Percentiles rank a stretch among this genome's conserved stretches.
Evolutionary conservation across 2,329 filamentous ascomycete genomes (phyloP).

Genomic region (Phyllosticta capitalensis): DNA sequence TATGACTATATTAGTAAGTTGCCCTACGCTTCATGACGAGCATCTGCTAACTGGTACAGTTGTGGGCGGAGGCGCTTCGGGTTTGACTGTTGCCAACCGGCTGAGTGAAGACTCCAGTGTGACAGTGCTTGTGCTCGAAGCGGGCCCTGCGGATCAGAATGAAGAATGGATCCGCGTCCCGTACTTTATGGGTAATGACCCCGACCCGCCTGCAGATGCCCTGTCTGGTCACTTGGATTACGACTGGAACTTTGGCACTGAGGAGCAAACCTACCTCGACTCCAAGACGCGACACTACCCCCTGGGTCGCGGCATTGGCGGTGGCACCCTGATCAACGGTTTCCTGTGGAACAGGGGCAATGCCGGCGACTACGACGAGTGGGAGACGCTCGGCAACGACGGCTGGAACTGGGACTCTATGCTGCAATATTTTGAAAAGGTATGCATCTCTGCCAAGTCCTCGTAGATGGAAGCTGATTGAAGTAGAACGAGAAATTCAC

Average conservation of each 20-base stretch:
- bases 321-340: constrained; percentile 13
- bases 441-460: not conserved
- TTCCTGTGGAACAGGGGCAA: constrained; percentile 7
- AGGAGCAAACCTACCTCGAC: constrained; percentile 16
- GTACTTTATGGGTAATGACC: constrained; percentile 4
- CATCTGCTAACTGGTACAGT: not conserved
- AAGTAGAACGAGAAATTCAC: constrained; percentile 18
- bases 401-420: constrained; percentile 23
- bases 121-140: constrained; percentile 21
- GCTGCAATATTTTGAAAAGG: constrained; percentile 24
- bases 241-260: constrained; percentile 23
- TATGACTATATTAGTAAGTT: constrained; percentile 7
- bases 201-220: constrained; percentile 18
- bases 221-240: constrained; percentile 21
- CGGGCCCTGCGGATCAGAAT: constrained; percentile 19
- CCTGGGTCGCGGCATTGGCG: constrained; percentile 12
- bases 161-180: constrained; percentile 13
- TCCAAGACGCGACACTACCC: not conserved
- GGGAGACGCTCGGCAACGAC: constrained; percentile 10
- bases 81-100: constrained; percentile 17
- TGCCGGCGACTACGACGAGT: constrained; percentile 12
- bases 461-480: not conserved
- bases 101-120: constrained; percentile 21
- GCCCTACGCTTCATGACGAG: not conserved
- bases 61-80: constrained; percentile 7